Base-by-base conservation (phyloP, 2,329 filamentous ascomycete genomes). In the Acarospora socialis region DNA sequence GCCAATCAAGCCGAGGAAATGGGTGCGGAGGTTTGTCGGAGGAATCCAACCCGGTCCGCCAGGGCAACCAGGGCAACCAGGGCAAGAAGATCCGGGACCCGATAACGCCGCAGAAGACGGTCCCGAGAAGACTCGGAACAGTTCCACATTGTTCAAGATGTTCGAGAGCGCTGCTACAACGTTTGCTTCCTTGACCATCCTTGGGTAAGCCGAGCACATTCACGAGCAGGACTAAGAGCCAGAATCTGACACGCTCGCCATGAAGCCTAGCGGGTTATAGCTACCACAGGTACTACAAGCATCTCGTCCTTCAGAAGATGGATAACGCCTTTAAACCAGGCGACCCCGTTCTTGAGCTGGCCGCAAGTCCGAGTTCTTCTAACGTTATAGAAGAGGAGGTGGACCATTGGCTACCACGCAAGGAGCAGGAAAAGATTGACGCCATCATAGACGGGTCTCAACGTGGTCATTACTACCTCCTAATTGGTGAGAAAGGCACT, bases 401-500 rank as follows among this genome's bases (percentile, higher is more conserved):
- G 21, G 66, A 77, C 43, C 75, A 81, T 46, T 94, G 90, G 90
- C 74, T 95, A 30, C 57, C 70, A 41, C 76, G 87, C 17, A 73
- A 79, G 9, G 87, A 98, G 60, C 90, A 98, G 53, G 54, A 60
- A 3, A 72, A 68, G 37, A 77, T 98, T 40, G 78, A 98, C 52
- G 63, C 60, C n/a, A 94, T 98, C 42, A 70, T 98, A 15, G 60
- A 68, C 28, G 90, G 90, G 1, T 57, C 65, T 3, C 65, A 72
- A 17, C 63, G 64, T 27, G 90, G 90, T 7, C 84, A 92, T 50
- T 98, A 98, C 50, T 81, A 90, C 54, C 67, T 98, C 2, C 63
- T 98, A 2, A 74, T 95, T 28, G 90, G 90, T 26, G 90, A 95
- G 50, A 95, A 98, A 58, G 90, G 90, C 4, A 92, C 82, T 0